Conservation (phyloP, 768 basidiomycete species). For the Trametes maxima region DNA sequence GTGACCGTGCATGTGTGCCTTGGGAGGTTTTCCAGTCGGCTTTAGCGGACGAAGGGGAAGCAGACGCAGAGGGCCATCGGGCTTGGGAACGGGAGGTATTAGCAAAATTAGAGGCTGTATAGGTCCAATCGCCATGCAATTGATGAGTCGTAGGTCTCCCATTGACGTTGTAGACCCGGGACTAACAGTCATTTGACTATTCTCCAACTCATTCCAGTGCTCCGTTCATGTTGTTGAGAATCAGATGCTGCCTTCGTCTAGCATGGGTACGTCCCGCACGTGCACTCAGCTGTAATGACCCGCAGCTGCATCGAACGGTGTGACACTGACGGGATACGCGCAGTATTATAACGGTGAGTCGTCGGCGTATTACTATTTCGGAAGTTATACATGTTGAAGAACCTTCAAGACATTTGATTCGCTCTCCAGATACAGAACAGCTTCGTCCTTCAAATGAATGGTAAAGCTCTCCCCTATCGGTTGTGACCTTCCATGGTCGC, state of each 20-base stretch:
- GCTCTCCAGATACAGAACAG: not conserved
- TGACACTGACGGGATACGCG: not conserved
- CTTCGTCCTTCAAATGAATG: not conserved
- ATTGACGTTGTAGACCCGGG: not conserved
- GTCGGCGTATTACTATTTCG: not conserved
- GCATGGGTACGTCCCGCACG: too few relatives aligned
- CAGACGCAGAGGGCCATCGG: constrained; percentile 66
- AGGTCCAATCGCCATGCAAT: not conserved
- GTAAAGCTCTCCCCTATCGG: not conserved
- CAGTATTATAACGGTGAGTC: constrained; percentile 3
- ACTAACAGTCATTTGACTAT: not conserved
- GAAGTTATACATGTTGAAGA: not conserved
- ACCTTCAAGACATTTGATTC: not conserved
- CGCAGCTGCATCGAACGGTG: not conserved
- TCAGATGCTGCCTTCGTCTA: not conserved
- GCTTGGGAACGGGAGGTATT: constrained; percentile 87
- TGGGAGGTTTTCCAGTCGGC: constrained; percentile 77
- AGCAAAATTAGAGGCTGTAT: constrained; percentile 60
- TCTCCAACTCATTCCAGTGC: not conserved
- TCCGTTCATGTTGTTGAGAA: not conserved
- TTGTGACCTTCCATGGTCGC: not conserved
- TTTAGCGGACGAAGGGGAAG: constrained; percentile 50
- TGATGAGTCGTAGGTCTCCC: not conserved
- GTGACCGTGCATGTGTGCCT: constrained; percentile 64
- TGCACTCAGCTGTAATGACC: too few relatives aligned